Conservation (phyloP, 768 basidiomycete species). For the Suillus clintonianus region DNA sequence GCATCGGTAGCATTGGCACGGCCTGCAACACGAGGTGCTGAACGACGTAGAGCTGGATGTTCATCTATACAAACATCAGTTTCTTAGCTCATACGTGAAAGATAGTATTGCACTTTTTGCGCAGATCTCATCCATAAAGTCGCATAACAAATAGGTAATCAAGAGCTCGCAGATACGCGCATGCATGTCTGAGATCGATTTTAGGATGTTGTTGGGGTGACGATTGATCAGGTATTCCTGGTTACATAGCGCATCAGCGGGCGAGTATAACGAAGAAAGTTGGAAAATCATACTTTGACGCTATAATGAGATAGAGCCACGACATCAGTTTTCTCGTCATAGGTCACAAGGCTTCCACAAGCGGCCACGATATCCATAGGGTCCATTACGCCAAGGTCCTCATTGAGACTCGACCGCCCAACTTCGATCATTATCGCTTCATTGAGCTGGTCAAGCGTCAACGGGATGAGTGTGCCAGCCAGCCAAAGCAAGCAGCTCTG, state of each 20-base stretch:
- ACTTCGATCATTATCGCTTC: constrained; percentile 5
- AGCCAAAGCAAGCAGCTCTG: not conserved
- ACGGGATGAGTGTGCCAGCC: not conserved
- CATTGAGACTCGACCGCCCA: not conserved
- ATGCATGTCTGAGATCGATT: not conserved
- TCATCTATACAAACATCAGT: not conserved
- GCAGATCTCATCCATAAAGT: not conserved
- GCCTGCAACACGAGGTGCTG: too few relatives aligned
- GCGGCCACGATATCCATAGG: not conserved
- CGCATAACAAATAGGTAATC: not conserved
- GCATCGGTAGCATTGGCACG: not conserved
- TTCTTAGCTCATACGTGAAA: not conserved
- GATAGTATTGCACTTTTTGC: not conserved
- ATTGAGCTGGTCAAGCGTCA: not conserved
- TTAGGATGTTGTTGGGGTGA: too few relatives aligned
- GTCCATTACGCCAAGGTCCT: not conserved
- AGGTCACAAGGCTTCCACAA: not conserved
- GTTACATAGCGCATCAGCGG: not conserved
- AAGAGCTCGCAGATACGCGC: not conserved
- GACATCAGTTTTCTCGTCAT: not conserved
- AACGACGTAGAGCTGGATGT: not conserved
- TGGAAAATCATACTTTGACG: constrained; percentile 4
- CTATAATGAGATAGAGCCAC: constrained; percentile 7
- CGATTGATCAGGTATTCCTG: not conserved
- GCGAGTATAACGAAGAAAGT: not conserved